Evolutionary conservation across 2,329 filamentous ascomycete genomes (phyloP), one percentile per base, ranked within the genome.

Genomic region (Rutstroemia sydowiana): DNA sequence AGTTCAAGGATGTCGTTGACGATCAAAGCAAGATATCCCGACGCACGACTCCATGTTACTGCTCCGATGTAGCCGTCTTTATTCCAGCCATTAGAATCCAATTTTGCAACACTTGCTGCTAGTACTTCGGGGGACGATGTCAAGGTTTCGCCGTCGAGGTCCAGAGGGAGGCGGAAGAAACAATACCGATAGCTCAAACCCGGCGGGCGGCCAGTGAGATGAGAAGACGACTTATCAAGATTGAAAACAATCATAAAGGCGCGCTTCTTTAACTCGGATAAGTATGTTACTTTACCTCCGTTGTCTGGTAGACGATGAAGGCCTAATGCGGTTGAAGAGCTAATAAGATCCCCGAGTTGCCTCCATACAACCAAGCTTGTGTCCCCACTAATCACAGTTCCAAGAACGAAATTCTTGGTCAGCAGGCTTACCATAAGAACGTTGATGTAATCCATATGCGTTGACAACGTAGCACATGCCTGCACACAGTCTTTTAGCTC

Each of bases 1-100:
- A 82, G 69, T 55, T 82, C 76, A 4, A 84, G 69, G 4, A 84
- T 73, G 44, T 84, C 79, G 55, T 84, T 79, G 2, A 76, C 70
- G 7, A 83, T 70, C 0, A 70, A 61, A 2, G 74, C 72, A 32
- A 82, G 69, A 10, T 72, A 68, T 1, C 70, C 69, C 41, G 73
- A 72, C 0, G 75, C 71, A 23, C 78, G 68, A 0, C 68, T 59
- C 50, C 73, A 70, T 0, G 77, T 79, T 0, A 70, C 67, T 0
- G 73, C 61, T 18, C 73, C 67, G 0, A 79, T 58, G 0, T 65
- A 61, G 0, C 73, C 74, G 1, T 68, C 60, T 0, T 68, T 72
- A 32, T 77, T 79, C 76, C 78, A 82, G 32, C 79, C 79, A 34
- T 73, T 64, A 0, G 63, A 55, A 52, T 81, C 76, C 0, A 82